Percentiles rank a stretch among this genome's conserved stretches.
phyloP scores from a whole-genome alignment of 805 yeast genomes.

The Candida methanosorbosa region DNA sequence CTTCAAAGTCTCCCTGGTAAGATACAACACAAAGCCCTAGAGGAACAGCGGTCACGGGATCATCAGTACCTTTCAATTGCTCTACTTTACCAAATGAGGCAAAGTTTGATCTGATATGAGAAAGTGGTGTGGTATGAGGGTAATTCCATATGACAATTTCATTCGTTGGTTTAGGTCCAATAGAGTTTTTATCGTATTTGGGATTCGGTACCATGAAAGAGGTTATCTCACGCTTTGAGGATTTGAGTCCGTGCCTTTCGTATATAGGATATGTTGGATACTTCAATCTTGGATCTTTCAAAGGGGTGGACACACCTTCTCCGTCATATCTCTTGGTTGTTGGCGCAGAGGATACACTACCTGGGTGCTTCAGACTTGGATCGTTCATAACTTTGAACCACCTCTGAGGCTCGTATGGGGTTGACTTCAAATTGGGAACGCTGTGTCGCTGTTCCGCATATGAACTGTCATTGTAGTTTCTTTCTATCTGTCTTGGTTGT shows the following conservation, averaged over 20 bases:
- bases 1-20: conserved; percentile 48
- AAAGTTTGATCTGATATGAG: conserved; percentile 41
- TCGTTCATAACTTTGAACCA: conserved; percentile 42
- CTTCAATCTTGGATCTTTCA: conserved; percentile 35
- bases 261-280: conserved; percentile 21
- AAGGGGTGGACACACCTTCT: not conserved
- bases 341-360: not conserved
- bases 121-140: conserved; percentile 43
- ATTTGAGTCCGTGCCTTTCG: conserved; percentile 7
- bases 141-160: conserved; percentile 66
- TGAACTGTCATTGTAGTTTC: conserved; percentile 9
- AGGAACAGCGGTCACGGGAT: conserved; percentile 72
- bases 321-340: conserved; percentile 1
- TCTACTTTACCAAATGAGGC: conserved; percentile 55
- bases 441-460: conserved; percentile 13
- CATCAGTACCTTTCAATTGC: conserved; percentile 50
- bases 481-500: not conserved
- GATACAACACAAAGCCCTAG: conserved; percentile 60
- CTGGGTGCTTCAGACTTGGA: conserved; percentile 35
- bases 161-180: conserved; percentile 66
- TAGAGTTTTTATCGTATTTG: conserved; percentile 57
- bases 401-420: conserved; percentile 12
- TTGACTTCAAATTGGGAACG: conserved; percentile 1
- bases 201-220: conserved; percentile 23
- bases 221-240: conserved; percentile 9